Evolutionary conservation across 108 stramenopile species (phyloP).

Genomic region (Nitzschia putrida): DNA sequence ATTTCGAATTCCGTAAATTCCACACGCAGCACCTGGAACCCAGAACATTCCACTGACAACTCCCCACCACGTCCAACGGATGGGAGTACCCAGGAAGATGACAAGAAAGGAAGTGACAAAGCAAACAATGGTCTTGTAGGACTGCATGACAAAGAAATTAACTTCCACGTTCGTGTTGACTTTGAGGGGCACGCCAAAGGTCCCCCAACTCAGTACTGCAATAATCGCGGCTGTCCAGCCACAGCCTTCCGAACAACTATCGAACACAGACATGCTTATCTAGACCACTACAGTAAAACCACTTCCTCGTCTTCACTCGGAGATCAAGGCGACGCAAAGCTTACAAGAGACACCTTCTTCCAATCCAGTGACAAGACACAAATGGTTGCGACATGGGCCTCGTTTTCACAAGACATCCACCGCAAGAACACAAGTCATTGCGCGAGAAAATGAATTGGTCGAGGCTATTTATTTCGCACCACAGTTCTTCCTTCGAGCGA

Average conservation of each 20-base stretch:
- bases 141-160: constrained; percentile 82
- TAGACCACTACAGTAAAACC: too few relatives aligned
- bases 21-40: constrained; percentile 59
- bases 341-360: too few relatives aligned
- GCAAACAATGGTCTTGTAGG: constrained; percentile 80
- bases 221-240: constrained; percentile 58
- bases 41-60: constrained; percentile 77
- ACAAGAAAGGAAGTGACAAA: constrained; percentile 64
- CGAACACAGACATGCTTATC: constrained; percentile 39
- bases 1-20: constrained; percentile 68
- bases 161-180: constrained; percentile 63
- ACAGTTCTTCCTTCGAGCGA: too few relatives aligned
- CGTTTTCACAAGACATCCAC: too few relatives aligned
- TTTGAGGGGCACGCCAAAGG: constrained; percentile 86
- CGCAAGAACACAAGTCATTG: too few relatives aligned
- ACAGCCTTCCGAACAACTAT: constrained; percentile 39
- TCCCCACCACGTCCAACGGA: constrained; percentile 71
- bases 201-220: constrained; percentile 68
- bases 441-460: too few relatives aligned
- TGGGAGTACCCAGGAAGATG: constrained; percentile 38
- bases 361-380: too few relatives aligned
- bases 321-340: too few relatives aligned
- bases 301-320: too few relatives aligned
- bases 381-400: too few relatives aligned
- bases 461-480: too few relatives aligned